phyloP scores from a whole-genome alignment of 176 grass and related monocot species.

The Oryza rufipogon region DNA sequence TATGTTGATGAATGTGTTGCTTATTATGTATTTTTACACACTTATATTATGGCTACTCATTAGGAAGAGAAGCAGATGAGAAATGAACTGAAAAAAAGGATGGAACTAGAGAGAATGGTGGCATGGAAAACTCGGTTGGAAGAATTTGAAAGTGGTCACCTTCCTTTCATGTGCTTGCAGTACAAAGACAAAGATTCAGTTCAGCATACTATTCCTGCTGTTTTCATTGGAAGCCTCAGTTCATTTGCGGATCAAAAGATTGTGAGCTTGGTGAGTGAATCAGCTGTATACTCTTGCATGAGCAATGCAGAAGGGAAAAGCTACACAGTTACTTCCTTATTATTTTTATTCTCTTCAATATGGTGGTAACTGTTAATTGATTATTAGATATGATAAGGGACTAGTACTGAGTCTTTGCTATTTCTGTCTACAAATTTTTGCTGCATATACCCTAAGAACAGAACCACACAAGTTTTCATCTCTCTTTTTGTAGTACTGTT shows the following conservation, averaged over 20 bases:
- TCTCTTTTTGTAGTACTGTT: conserved; percentile 5
- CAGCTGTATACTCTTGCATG: background rate
- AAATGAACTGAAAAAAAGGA: conserved; percentile 77
- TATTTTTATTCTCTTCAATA: background rate
- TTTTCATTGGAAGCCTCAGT: conserved; percentile 77
- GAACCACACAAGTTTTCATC: conserved; percentile 5
- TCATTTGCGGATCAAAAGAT: conserved; percentile 71
- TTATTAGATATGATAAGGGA: background rate
- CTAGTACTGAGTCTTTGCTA: conserved; percentile 4
- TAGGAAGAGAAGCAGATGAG: conserved; percentile 84
- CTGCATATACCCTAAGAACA: background rate
- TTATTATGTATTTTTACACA: conserved; percentile 23
- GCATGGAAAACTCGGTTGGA: conserved; percentile 84
- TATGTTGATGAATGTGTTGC: conserved; percentile 22
- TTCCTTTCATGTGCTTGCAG: conserved; percentile 97
- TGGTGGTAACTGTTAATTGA: conserved; percentile 1
- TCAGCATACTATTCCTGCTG: conserved; percentile 83
- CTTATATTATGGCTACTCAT: conserved; percentile 6
- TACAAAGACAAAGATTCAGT: conserved; percentile 97
- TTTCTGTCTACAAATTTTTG: conserved; percentile 8
- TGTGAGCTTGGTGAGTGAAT: conserved; percentile 56
- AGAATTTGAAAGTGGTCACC: conserved; percentile 73
- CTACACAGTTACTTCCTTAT: conserved; percentile 1
- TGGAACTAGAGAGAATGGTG: conserved; percentile 91
- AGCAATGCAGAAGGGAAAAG: conserved; percentile 20